A percentile compares a stretch with the other conserved stretches of the same genome.
phyloP scores from a whole-genome alignment of 2,329 filamentous ascomycete genomes.

The Purpureocillium lavendulum region DNA sequence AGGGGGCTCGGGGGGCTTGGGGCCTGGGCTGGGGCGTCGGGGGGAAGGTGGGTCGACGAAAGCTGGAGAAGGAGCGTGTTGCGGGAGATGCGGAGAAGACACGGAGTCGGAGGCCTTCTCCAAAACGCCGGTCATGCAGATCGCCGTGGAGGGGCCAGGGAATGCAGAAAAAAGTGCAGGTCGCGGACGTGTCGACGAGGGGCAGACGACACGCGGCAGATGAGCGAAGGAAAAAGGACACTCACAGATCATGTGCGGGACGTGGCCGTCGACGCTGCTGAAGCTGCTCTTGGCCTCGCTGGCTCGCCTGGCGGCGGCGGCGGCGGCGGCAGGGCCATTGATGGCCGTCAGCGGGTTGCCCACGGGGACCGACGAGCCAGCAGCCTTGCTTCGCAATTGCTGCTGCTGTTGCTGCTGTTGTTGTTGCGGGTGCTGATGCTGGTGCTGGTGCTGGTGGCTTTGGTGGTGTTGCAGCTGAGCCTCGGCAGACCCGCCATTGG shows the following conservation, averaged over 20 bases:
- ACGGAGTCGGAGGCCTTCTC: conserved; percentile 11
- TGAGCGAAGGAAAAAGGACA: conserved; percentile 9
- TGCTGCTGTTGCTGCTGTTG: conserved; percentile 1
- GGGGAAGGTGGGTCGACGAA: conserved; percentile 1
- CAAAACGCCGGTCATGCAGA: conserved; percentile 8
- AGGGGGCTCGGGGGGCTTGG: not conserved
- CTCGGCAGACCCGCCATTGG: conserved; percentile 29
- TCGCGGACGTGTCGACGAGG: not conserved
- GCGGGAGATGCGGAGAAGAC: conserved; percentile 14
- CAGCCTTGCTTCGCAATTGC: conserved; percentile 8
- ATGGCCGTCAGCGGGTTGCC: not conserved
- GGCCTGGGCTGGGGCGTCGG: not conserved
- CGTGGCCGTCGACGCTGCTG: conserved; percentile 29
- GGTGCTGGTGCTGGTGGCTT: not conserved
- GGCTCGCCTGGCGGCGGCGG: conserved; percentile 6
- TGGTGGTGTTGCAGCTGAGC: conserved; percentile 17
- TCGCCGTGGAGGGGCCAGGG: not conserved
- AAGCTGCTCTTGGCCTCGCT: conserved; percentile 14
- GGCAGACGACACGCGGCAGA: not conserved
- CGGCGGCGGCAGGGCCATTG: not conserved
- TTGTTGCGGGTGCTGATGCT: not conserved
- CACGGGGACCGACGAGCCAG: conserved; percentile 1
- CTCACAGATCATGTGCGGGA: conserved; percentile 42
- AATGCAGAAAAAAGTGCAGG: no score
- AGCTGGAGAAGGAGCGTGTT: no score